A percentile compares a stretch with the other conserved stretches of the same genome.
Conservation (phyloP, 192 early-diverging fungal genomes). For the Funneliformis mosseae region DNA sequence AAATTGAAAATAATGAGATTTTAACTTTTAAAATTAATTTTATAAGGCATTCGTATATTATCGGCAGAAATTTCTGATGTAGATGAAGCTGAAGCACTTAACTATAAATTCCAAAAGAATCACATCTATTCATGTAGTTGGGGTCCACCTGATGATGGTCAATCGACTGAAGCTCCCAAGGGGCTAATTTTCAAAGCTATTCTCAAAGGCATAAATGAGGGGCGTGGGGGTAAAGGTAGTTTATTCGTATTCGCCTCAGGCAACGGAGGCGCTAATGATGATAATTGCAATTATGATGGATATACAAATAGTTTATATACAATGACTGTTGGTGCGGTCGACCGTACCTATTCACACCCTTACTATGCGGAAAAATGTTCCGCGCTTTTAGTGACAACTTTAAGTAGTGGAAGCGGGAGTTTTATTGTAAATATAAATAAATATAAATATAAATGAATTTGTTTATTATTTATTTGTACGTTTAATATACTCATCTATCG, state of each 20-base stretch:
- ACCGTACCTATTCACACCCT: conserved; percentile 73
- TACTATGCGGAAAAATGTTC: conserved; percentile 87
- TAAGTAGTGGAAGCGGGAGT: conserved; percentile 75
- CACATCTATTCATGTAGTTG: conserved; percentile 97
- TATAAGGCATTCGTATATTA: conserved; percentile 79
- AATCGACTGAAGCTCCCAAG: conserved; percentile 81
- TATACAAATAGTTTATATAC: conserved; percentile 97
- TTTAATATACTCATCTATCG: not conserved
- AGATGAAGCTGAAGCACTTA: conserved; percentile 90
- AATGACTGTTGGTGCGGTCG: conserved; percentile 88
- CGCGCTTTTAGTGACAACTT: conserved; percentile 89
- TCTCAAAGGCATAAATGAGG: conserved; percentile 80
- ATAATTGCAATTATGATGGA: conserved; percentile 97
- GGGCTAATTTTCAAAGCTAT: conserved; percentile 82
- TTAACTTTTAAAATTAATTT: not conserved
- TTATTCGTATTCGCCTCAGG: conserved; percentile 94
- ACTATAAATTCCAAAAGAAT: conserved; percentile 85
- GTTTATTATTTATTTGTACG: conserved; percentile 9
- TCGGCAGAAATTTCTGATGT: conserved; percentile 88
- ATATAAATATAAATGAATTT: not conserved
- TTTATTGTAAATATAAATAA: conserved; percentile 65
- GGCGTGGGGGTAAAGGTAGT: conserved; percentile 81
- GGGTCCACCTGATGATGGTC: conserved; percentile 92
- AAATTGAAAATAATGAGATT: not conserved
- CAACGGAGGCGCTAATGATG: conserved; percentile 76